phyloP scores from a whole-genome alignment of 2,329 filamentous ascomycete species.

The Fusarium euwallaceae region DNA sequence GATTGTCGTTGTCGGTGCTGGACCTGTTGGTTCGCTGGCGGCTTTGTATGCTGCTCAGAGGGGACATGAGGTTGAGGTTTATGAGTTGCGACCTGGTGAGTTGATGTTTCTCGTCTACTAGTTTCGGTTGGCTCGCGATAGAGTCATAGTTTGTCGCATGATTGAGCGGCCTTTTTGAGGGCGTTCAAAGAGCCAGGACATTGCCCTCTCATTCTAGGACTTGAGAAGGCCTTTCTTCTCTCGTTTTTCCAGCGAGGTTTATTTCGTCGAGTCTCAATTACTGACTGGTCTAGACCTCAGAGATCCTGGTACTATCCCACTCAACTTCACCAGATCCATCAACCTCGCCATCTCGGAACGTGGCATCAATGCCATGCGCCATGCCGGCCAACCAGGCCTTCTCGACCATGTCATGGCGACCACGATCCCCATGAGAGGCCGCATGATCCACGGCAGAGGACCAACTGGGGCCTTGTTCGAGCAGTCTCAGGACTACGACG shows the following conservation, averaged over 20 bases:
- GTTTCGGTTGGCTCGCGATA: conserved; percentile 10
- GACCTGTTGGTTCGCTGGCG: conserved; percentile 91
- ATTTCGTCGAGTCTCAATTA: conserved; percentile 13
- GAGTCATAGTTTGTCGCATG: conserved; percentile 4
- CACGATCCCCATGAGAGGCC: conserved; percentile 93
- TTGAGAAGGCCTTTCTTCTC: background rate
- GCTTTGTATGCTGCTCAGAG: conserved; percentile 92
- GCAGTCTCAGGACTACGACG: conserved; percentile 91
- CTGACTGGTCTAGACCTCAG: conserved; percentile 77
- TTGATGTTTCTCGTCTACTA: conserved; percentile 36
- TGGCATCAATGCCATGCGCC: conserved; percentile 87
- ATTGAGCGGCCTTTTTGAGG: background rate
- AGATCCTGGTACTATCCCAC: conserved; percentile 82
- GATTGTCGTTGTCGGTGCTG: conserved; percentile 88
- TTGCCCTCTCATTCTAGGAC: background rate
- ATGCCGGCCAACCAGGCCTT: conserved; percentile 75
- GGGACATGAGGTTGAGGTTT: conserved; percentile 92
- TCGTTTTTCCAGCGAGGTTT: background rate
- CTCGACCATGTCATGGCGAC: conserved; percentile 80
- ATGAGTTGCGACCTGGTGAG: conserved; percentile 91
- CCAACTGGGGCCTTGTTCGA: conserved; percentile 77
- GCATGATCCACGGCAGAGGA: conserved; percentile 89
- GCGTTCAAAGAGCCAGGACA: background rate
- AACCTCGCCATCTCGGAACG: conserved; percentile 95
- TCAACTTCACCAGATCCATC: conserved; percentile 99